A percentile compares a stretch with the other conserved stretches of the same genome.
Conservation (phyloP, 2,329 filamentous ascomycete species). For the Arthrinium puccinioides region DNA sequence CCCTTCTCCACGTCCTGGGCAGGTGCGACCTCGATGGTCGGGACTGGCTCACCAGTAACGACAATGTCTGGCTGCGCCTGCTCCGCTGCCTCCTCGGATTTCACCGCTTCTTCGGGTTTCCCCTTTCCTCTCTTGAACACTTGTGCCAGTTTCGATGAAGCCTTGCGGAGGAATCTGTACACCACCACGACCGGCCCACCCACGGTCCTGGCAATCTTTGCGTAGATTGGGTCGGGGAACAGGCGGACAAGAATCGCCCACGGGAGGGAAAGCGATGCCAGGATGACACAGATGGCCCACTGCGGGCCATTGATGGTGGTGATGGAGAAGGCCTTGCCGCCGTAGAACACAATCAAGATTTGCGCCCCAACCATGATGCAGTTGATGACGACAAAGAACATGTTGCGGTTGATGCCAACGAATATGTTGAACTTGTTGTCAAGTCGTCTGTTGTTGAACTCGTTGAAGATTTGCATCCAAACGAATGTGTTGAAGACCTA, state of each 20-base stretch:
- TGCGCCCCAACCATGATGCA: slow-evolving; percentile 50
- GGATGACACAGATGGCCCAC: slow-evolving; percentile 46
- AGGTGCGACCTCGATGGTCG: neutral
- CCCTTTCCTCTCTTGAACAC: slow-evolving; percentile 11
- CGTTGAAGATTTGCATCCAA: slow-evolving; percentile 68
- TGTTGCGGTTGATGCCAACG: slow-evolving; percentile 47
- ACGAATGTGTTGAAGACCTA: slow-evolving; percentile 65
- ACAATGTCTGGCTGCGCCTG: slow-evolving; percentile 15
- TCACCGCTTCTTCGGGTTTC: slow-evolving; percentile 6
- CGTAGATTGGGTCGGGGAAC: slow-evolving; percentile 39
- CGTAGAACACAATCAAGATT: slow-evolving; percentile 50
- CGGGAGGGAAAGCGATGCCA: slow-evolving; percentile 41
- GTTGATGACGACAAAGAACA: slow-evolving; percentile 51
- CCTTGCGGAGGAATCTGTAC: slow-evolving; percentile 14
- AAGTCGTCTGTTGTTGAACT: slow-evolving; percentile 57
- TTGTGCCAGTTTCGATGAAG: slow-evolving; percentile 11
- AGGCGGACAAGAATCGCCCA: slow-evolving; percentile 41
- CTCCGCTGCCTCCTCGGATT: neutral
- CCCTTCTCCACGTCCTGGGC: slow-evolving; percentile 1
- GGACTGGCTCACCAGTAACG: slow-evolving; percentile 10
- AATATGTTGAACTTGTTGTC: slow-evolving; percentile 58
- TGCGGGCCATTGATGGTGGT: slow-evolving; percentile 39
- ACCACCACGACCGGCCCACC: slow-evolving; percentile 20
- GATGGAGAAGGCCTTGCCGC: slow-evolving; percentile 46
- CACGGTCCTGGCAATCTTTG: slow-evolving; percentile 19